Evolutionary conservation across 75 land plant genomes (phyloP), one percentile per base, ranked within the genome.

Genomic region (Picea glauca): DNA sequence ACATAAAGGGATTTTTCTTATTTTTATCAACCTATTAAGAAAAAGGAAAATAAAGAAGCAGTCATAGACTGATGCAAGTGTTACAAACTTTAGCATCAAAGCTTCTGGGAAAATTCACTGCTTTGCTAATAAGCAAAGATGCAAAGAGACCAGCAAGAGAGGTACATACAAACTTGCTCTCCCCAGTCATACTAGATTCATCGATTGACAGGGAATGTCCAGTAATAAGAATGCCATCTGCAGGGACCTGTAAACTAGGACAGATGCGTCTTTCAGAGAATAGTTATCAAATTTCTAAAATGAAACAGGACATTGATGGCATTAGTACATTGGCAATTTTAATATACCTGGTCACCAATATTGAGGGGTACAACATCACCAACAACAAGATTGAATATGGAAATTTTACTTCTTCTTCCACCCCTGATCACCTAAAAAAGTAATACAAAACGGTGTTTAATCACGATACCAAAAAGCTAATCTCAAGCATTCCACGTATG

Each of bases 181-280:
- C 95, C 58, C 95, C 93, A 26, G 95, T 93, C 95, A 93, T 89
- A 77, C 93, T 93, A 20, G 93, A 91, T 84, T 93, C 95, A 82
- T 93, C 95, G 72, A 91, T 79, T 32, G 87, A 63, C 77, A 93
- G 86, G 72, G 95, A 93, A 66, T 91, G 88, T 26, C 93, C 93
- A 77, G 59, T 54, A 50, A 93, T 85, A 4, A 93, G 60, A 32
- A 93, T 70, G n/a, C 95, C 95, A 89, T 93, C 95, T n/a, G 95
- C 93, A 73, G 95, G 95, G 26, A 89, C 91, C 94, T 92, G 63
- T 17, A 80, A 54, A 26, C 26, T 26, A 32, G 35, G 58, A 57
- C 57, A 26, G 20, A 70, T 70, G 50, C 17, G 15, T 70, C 50
- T 40, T 12, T 60, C 11, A 66, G 72, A 62, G 38, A n/a, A 63